Conservation (phyloP, 2,329 filamentous ascomycete genomes). For the Aureobasidium sp. region DNA sequence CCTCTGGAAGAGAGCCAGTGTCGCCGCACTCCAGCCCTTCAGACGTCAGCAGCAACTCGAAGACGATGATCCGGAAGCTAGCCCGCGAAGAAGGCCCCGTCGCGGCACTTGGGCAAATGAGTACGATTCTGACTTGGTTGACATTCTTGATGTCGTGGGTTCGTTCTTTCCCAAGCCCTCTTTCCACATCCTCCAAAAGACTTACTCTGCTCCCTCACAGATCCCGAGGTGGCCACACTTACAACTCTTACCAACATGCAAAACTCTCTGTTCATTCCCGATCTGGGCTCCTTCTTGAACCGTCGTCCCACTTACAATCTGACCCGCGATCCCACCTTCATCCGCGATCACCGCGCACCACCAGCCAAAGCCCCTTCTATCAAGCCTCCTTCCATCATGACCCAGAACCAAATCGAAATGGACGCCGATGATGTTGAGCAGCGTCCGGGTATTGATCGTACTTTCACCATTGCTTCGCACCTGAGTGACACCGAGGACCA, state of each 20-base stretch:
- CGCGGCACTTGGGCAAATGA: constrained; percentile 27
- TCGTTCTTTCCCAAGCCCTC: constrained; percentile 22
- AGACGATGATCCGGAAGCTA: neutral
- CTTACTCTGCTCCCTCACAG: constrained; percentile 36
- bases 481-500: constrained; percentile 61
- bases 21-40: constrained; percentile 1
- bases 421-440: constrained; percentile 10
- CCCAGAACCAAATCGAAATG: constrained; percentile 1
- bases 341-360: neutral
- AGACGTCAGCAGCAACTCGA: neutral
- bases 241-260: constrained; percentile 83
- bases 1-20: constrained; percentile 4
- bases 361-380: constrained; percentile 19
- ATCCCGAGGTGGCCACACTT: constrained; percentile 74
- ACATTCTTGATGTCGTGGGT: constrained; percentile 62
- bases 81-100: neutral
- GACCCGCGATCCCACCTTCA: constrained; percentile 38
- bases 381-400: constrained; percentile 6
- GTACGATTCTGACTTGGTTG: constrained; percentile 56
- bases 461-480: constrained; percentile 51
- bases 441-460: neutral
- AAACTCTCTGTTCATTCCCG: constrained; percentile 79
- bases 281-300: constrained; percentile 68
- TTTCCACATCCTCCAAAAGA: constrained; percentile 1
- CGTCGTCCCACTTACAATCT: constrained; percentile 71